Evolutionary conservation across 169 alveolate species (phyloP).

Genomic region (Babesia ovis): DNA sequence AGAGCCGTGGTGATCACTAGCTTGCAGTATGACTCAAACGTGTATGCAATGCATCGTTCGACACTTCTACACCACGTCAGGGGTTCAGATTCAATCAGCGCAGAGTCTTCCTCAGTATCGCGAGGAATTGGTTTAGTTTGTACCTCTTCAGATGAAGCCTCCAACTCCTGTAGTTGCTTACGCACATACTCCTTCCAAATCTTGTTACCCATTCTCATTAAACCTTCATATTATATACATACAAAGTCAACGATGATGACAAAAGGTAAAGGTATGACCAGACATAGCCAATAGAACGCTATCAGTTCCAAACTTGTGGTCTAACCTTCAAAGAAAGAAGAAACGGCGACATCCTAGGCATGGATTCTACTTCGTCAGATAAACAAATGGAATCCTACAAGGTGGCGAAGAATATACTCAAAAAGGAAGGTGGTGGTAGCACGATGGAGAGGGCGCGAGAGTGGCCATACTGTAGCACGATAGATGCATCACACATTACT

Average conservation of each 20-base stretch:
- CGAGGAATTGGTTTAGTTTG: neutral
- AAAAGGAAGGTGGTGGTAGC: neutral
- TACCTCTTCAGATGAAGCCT: slow-evolving; percentile 11
- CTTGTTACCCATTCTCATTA: slow-evolving; percentile 43
- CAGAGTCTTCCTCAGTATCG: slow-evolving; percentile 4
- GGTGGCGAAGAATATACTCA: neutral
- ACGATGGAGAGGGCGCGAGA: neutral
- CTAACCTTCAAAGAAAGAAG: neutral
- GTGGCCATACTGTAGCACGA: neutral
- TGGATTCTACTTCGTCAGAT: neutral
- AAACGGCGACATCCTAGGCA: neutral
- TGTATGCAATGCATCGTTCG: slow-evolving; percentile 63
- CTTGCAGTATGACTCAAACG: slow-evolving; percentile 64
- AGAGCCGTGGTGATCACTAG: slow-evolving; percentile 45
- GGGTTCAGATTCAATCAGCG: slow-evolving; percentile 3
- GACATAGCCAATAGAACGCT: neutral
- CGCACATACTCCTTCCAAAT: slow-evolving; percentile 55
- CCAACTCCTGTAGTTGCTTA: slow-evolving; percentile 22
- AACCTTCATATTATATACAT: neutral
- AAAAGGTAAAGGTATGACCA: neutral
- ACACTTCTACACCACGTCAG: slow-evolving; percentile 55
- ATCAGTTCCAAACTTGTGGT: neutral
- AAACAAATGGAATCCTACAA: neutral
- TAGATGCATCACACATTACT: neutral
- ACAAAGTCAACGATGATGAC: too few species aligned